Evolutionary conservation across 73 alveolate species (phyloP).

Genomic region (Tetrahymena borealis): DNA sequence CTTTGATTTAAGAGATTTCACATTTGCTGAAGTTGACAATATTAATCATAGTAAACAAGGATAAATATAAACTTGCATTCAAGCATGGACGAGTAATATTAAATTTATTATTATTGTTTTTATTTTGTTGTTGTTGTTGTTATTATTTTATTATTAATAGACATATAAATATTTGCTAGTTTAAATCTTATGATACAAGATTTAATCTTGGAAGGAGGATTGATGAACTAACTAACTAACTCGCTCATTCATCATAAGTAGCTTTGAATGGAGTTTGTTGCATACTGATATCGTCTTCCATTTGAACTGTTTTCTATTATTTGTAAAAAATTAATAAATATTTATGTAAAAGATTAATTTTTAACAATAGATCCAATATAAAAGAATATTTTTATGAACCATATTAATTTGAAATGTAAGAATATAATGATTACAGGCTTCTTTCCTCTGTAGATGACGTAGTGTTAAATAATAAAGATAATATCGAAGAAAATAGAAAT

Average conservation of each 20-base stretch:
- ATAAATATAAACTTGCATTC: too few relatives aligned
- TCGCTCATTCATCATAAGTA: not conserved
- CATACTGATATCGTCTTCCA: not conserved
- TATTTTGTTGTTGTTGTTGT: too few relatives aligned
- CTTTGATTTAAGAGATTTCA: too few relatives aligned
- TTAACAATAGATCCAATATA: not conserved
- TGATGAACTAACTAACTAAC: too few relatives aligned
- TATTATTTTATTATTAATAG: too few relatives aligned
- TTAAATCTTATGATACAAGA: too few relatives aligned
- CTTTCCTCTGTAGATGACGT: not conserved
- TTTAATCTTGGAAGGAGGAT: too few relatives aligned
- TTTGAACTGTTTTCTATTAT: not conserved
- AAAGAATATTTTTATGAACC: not conserved
- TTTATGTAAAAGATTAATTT: not conserved
- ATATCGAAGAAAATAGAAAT: not conserved
- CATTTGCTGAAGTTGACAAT: too few relatives aligned
- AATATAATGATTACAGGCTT: not conserved
- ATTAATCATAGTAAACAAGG: too few relatives aligned
- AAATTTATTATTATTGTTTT: too few relatives aligned
- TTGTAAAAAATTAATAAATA: not conserved
- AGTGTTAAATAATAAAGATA: not conserved
- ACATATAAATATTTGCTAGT: too few relatives aligned
- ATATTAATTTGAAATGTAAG: not conserved
- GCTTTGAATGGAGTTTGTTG: not conserved
- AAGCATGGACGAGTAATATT: too few relatives aligned